A percentile compares a stretch with the other conserved stretches of the same genome.
These are phyloP conservation scores for Odontarrhena argentea DNA, from an alignment of 345 rosid species.

Conservation along the genomic window DNA sequence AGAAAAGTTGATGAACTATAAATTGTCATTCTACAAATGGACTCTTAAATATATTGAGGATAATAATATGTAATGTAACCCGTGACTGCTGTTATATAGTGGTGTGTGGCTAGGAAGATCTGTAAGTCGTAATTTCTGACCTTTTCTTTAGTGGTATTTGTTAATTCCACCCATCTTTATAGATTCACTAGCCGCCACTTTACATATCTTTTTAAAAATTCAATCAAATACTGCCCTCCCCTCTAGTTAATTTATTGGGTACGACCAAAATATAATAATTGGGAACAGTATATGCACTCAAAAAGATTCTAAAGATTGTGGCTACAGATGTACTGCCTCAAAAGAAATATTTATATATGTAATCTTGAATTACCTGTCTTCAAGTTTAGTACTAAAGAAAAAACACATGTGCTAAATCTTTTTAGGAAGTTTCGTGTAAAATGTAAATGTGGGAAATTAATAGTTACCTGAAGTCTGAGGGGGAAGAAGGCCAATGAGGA, in stretches of 20 bases:
- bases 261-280: slow-evolving; percentile 4
- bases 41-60: not conserved
- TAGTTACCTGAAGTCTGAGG: slow-evolving; percentile 68
- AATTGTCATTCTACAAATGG: no score
- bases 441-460: not conserved
- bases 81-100: slow-evolving; percentile 32
- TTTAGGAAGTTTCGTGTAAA: not conserved
- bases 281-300: not conserved
- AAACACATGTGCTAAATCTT: slow-evolving; percentile 19
- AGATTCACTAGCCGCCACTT: slow-evolving; percentile 38
- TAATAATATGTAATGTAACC: slow-evolving; percentile 11
- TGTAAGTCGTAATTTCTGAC: slow-evolving; percentile 23
- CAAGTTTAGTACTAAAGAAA: not conserved
- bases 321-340: not conserved
- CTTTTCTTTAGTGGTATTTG: slow-evolving; percentile 19
- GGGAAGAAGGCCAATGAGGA: slow-evolving; percentile 87
- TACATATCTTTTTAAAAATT: not conserved
- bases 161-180: slow-evolving; percentile 16
- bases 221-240: slow-evolving; percentile 7
- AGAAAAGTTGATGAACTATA: no score
- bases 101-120: slow-evolving; percentile 5
- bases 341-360: not conserved
- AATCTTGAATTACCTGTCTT: slow-evolving; percentile 13
- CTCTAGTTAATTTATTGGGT: slow-evolving; percentile 5
- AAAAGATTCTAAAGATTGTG: slow-evolving; percentile 15